Evolutionary conservation across 140 eudicot species (phyloP).

Genomic region (Bidens hawaiensis): DNA sequence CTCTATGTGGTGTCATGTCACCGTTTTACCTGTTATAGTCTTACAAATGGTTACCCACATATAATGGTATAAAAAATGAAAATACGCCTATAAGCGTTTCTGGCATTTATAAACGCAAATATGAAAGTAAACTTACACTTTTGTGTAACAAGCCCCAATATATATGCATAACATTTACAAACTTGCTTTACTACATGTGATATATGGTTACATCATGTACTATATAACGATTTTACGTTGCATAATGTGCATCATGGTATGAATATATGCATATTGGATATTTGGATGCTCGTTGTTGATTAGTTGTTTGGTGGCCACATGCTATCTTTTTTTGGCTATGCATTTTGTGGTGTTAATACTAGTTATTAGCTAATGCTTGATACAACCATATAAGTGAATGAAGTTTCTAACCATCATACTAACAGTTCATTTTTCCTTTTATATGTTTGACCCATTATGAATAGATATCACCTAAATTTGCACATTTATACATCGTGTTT

Average conservation of each 20-base stretch:
- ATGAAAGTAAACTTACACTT: neutral
- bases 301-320: neutral
- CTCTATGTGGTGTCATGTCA: too few relatives aligned
- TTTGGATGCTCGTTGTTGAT: neutral
- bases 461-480: too few relatives aligned
- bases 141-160: neutral
- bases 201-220: neutral
- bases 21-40: too few relatives aligned
- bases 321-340: neutral
- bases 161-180: neutral
- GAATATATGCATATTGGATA: neutral
- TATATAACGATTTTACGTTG: neutral
- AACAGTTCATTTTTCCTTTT: too few relatives aligned
- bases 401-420: neutral
- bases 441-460: too few relatives aligned
- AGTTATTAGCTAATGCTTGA: too few relatives aligned
- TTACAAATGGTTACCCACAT: too few relatives aligned
- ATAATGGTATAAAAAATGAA: too few relatives aligned
- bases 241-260: neutral
- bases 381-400: too few relatives aligned
- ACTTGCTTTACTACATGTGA: neutral
- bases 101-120: neutral
- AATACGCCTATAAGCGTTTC: too few relatives aligned
- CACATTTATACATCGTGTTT: too few relatives aligned
- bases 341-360: too few relatives aligned